Percentiles rank a stretch among this genome's conserved stretches.
phyloP scores from a whole-genome alignment of 306 rosid genomes.

The Casuarina glauca region DNA sequence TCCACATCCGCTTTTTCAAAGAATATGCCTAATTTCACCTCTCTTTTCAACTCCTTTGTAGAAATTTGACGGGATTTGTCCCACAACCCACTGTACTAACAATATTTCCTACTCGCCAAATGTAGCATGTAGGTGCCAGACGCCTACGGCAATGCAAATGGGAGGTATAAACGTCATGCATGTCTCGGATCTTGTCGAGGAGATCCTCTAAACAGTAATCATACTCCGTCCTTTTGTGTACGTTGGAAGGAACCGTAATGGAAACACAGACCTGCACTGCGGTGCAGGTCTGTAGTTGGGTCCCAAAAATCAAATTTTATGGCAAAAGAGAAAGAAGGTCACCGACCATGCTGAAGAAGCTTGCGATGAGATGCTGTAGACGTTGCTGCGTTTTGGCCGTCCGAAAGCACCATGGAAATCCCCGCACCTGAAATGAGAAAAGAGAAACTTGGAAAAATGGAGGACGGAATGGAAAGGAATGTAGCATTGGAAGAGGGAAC shows the following conservation, averaged over 20 bases:
- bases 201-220: neutral
- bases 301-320: neutral
- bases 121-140: neutral
- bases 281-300: neutral
- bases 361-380: constrained; percentile 52
- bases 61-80: neutral
- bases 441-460: neutral
- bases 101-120: neutral
- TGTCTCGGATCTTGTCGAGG: neutral
- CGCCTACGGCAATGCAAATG: neutral
- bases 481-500: neutral
- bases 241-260: constrained; percentile 25
- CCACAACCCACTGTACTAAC: no score
- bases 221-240: constrained; percentile 15
- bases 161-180: neutral
- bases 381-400: constrained; percentile 16
- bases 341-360: constrained; percentile 45
- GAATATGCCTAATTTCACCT: neutral
- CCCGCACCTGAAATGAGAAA: constrained; percentile 25
- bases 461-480: neutral
- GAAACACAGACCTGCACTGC: constrained; percentile 30
- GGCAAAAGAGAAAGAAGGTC: neutral
- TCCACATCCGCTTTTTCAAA: neutral
- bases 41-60: neutral
- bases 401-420: neutral